Conservation (phyloP, 2,329 filamentous ascomycete species). For the Trichocomaceae sp. region DNA sequence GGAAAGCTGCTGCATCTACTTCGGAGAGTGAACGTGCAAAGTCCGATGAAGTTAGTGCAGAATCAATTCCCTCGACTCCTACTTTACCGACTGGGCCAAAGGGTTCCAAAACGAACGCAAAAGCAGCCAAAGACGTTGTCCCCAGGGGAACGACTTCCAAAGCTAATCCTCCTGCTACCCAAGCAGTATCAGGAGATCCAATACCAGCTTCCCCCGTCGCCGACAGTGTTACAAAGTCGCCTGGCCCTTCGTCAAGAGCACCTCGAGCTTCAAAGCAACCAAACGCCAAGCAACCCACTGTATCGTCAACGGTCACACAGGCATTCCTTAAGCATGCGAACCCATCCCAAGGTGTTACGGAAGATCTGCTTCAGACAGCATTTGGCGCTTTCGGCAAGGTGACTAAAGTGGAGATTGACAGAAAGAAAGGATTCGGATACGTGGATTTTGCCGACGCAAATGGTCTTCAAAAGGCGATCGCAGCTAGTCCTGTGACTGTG, state of each 20-base stretch:
- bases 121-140: slow-evolving; percentile 11
- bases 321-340: slow-evolving; percentile 79
- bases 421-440: slow-evolving; percentile 90
- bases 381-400: slow-evolving; percentile 69
- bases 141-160: slow-evolving; percentile 4
- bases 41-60: slow-evolving; percentile 14
- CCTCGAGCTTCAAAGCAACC: slow-evolving; percentile 23
- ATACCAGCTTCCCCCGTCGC: neutral
- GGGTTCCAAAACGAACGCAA: slow-evolving; percentile 7
- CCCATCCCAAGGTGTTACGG: slow-evolving; percentile 84
- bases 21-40: slow-evolving; percentile 21
- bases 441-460: slow-evolving; percentile 75
- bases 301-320: slow-evolving; percentile 27
- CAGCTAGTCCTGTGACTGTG: slow-evolving; percentile 72
- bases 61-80: slow-evolving; percentile 8
- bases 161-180: slow-evolving; percentile 4
- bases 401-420: slow-evolving; percentile 81
- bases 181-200: neutral
- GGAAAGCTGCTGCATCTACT: slow-evolving; percentile 16
- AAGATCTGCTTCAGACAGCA: slow-evolving; percentile 66
- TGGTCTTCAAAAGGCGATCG: slow-evolving; percentile 68
- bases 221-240: neutral
- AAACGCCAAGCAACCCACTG: slow-evolving; percentile 23
- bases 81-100: slow-evolving; percentile 10
- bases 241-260: slow-evolving; percentile 14